Base-by-base conservation (phyloP, 2,329 filamentous ascomycete species). In the Penicillium vulpinum region DNA sequence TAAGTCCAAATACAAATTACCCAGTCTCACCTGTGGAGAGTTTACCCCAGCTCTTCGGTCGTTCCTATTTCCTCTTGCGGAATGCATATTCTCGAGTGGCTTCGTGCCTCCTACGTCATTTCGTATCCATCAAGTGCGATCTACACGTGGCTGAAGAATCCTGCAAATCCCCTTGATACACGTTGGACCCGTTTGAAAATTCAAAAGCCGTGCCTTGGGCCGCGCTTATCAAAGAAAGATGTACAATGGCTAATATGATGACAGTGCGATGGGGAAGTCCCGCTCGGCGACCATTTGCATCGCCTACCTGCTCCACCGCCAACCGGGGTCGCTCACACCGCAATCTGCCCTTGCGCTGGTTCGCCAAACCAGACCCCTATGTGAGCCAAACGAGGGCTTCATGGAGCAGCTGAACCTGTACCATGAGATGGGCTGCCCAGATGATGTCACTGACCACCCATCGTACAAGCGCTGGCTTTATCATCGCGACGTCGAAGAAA, bases 231-330 rank as follows among this genome's bases (percentile, higher is more conserved):
- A 36, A 26, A 21, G 29, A 41, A 51, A 33, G n/a, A 41, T 38
- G 22, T 46, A 47, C 44, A 40, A 31, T 44, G 61, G 57, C 58
- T 49, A 10, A 65, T 44, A 36, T 46, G 38, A 38, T 26, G 53
- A 81, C 49, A 96, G 94, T 81, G 93, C 92, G 22, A 96, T 96
- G 87, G 94, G 94, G 51, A 96, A 95, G 77, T 97, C 92, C 33
- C 90, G 94, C 57, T 97, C 93, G 46, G 90, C 93, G 63, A 88
- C 91, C 31, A 85, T 90, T 63, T 83, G 91, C 53, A 83, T 95
- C 56, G 93, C 94, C 59, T 97, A 92, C 75, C 80, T 97, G 49
- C 88, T 97, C 73, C 80, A 83, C 62, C 67, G 61, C 51, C 67
- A 76, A 62, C 87, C 84, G 75, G 84, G 83, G 65, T 81, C 85